Base-by-base conservation (phyloP, 2,329 filamentous ascomycete genomes). In the Harringtonia aguacate region DNA sequence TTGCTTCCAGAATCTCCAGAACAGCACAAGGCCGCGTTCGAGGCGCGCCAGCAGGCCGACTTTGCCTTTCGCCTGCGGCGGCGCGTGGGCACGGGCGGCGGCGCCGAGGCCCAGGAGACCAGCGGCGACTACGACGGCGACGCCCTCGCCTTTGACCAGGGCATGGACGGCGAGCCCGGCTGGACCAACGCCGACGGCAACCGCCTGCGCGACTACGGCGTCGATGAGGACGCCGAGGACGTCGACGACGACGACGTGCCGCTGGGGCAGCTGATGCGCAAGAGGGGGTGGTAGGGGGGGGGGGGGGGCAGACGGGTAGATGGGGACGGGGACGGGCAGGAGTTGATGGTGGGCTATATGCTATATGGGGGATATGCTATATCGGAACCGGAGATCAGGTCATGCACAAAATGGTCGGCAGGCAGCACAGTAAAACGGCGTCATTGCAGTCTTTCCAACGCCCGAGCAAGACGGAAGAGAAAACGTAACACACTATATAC, bases 171-270 rank as follows among this genome's bases (percentile, higher is more conserved):
- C 6, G 69, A 75, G 54, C 70, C 72, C 35, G 73, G 66, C 6
- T 92, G 85, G 85, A 77, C 71, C 0, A 90, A 89, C 52, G 70
- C 76, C 0, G 84, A 90, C 42, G 86, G 85, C 2, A 84, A 90
- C 56, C 68, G 77, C 29, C 62, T 92, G 40, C 69, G 74, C 35
- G 86, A 92, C 54, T 92, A 81, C 55, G 86, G 86, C 2, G 84
- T 92, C 0, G 86, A 90, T 52, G 83, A 87, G 54, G 82, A 85
- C 14, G 74, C 72, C 0, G 81, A 87, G 45, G 56, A 54, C 27
- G 55, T 50, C 21, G 41, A 51, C 15, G 44, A 53, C 15, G 72
- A 75, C 1, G 79, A 88, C 53, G 63, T 90, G 14, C 85, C 84
- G 0, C 62, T 90, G 34, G 78, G 75, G 4, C 79, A 86, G 56